Percentiles rank a stretch among this genome's conserved stretches.
Evolutionary conservation across 1,284 basidiomycete species (phyloP).

Genomic region (Ceratobasidium sp.): DNA sequence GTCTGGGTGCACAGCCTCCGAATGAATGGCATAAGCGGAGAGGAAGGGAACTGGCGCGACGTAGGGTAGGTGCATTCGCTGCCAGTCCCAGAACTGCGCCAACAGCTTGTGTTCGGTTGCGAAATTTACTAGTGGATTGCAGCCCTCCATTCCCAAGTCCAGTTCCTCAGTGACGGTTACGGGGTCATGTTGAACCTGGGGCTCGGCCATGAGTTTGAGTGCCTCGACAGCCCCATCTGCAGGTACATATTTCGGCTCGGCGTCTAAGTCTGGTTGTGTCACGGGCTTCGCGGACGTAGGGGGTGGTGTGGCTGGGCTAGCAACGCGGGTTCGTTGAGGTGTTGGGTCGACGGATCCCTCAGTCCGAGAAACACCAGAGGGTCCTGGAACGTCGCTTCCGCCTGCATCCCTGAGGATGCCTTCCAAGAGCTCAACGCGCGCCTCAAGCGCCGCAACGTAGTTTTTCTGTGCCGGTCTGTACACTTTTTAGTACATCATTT

Average conservation of each 20-base stretch:
- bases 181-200: not conserved
- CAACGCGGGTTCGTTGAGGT: not conserved
- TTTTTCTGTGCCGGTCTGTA: constrained; percentile 28
- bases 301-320: not conserved
- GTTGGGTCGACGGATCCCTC: constrained; percentile 1
- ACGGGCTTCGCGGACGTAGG: not conserved
- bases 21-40: constrained; percentile 29
- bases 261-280: not conserved
- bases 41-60: constrained; percentile 33
- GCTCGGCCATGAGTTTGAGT: not conserved
- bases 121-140: constrained; percentile 8
- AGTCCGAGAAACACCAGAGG: not conserved
- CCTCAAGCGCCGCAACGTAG: constrained; percentile 33
- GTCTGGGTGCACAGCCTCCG: constrained; percentile 15
- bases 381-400: not conserved
- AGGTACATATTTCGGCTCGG: not conserved
- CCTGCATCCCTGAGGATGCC: constrained; percentile 18
- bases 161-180: not conserved
- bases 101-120: constrained; percentile 27
- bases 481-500: not conserved
- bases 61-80: constrained; percentile 33
- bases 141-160: constrained; percentile 21
- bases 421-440: constrained; percentile 15
- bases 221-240: not conserved
- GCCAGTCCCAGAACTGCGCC: constrained; percentile 36